phyloP scores from a whole-genome alignment of 2,329 filamentous ascomycete genomes.

The Arachnopeziza araneosa region DNA sequence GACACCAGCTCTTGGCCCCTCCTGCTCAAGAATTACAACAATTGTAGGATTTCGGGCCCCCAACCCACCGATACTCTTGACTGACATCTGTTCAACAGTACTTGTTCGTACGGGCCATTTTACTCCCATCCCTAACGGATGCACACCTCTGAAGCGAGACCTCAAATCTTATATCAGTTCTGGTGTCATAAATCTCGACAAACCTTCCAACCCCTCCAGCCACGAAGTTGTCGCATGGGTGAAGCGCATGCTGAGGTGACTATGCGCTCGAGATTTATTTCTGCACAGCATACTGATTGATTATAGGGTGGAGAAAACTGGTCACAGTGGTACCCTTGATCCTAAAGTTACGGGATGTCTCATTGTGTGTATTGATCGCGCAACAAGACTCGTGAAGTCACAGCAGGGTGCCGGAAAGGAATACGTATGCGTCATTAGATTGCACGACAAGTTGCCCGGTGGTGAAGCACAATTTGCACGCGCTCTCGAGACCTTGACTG shows the following conservation, averaged over 20 bases:
- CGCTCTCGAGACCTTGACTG: slow-evolving; percentile 91
- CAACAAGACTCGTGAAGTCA: slow-evolving; percentile 95
- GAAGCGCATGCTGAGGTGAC: slow-evolving; percentile 87
- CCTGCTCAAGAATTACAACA: slow-evolving; percentile 92
- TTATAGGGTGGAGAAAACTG: slow-evolving; percentile 82
- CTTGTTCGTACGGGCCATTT: slow-evolving; percentile 93
- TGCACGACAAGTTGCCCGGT: slow-evolving; percentile 92
- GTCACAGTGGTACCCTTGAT: slow-evolving; percentile 96
- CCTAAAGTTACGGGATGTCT: slow-evolving; percentile 96
- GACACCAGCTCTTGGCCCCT: slow-evolving; percentile 90
- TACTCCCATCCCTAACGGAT: slow-evolving; percentile 91
- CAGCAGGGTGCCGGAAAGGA: slow-evolving; percentile 99
- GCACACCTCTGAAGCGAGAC: slow-evolving; percentile 85
- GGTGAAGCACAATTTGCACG: slow-evolving; percentile 89
- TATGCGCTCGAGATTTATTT: not conserved
- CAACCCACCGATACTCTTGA: not conserved
- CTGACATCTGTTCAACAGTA: slow-evolving; percentile 45
- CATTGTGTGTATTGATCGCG: slow-evolving; percentile 93
- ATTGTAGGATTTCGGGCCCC: slow-evolving; percentile 53
- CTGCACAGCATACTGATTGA: slow-evolving; percentile 9
- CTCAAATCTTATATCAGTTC: slow-evolving; percentile 96
- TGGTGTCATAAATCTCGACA: slow-evolving; percentile 97
- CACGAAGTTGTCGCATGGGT: slow-evolving; percentile 99
- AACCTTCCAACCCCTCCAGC: slow-evolving; percentile 93
- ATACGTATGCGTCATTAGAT: slow-evolving; percentile 90